Conservation (phyloP, 2,329 filamentous ascomycete genomes). For the Alternaria brassicicola region DNA sequence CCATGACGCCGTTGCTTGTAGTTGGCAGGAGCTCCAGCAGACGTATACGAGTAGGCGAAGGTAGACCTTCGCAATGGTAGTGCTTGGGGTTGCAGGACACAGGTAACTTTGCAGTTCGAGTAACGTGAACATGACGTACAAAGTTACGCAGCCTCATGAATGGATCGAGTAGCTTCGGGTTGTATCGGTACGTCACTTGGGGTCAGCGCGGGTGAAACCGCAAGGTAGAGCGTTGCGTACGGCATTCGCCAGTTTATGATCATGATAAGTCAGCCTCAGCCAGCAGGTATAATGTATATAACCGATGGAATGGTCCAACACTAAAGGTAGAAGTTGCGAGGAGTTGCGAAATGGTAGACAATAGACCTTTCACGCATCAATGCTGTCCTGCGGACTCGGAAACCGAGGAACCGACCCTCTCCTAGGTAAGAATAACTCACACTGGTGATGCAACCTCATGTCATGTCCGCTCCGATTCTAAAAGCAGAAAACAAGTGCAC, state of each 20-base stretch:
- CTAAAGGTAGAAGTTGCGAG: neutral
- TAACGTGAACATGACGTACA: constrained; percentile 18
- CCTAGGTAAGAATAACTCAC: neutral
- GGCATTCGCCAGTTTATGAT: neutral
- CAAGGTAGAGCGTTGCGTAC: neutral
- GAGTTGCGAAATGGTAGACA: neutral
- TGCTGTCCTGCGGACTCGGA: neutral
- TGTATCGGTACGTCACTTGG: neutral
- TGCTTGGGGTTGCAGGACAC: constrained; percentile 15
- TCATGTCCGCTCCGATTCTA: neutral
- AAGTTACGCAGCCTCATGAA: constrained; percentile 29
- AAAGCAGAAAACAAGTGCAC: neutral
- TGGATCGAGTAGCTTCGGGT: neutral
- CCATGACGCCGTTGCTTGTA: constrained; percentile 16
- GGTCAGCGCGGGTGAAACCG: neutral
- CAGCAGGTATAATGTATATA: neutral
- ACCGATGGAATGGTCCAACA: neutral
- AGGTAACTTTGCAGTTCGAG: constrained; percentile 16
- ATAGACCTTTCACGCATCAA: neutral
- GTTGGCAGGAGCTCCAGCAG: constrained; percentile 28
- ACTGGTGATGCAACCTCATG: neutral
- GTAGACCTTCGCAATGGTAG: constrained; percentile 29
- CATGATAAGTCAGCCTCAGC: neutral
- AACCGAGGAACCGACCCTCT: neutral
- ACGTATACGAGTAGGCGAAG: constrained; percentile 28